Evolutionary conservation across 805 yeast species (phyloP), one percentile per base, ranked within the genome.

Genomic region (Pichia insulana): DNA sequence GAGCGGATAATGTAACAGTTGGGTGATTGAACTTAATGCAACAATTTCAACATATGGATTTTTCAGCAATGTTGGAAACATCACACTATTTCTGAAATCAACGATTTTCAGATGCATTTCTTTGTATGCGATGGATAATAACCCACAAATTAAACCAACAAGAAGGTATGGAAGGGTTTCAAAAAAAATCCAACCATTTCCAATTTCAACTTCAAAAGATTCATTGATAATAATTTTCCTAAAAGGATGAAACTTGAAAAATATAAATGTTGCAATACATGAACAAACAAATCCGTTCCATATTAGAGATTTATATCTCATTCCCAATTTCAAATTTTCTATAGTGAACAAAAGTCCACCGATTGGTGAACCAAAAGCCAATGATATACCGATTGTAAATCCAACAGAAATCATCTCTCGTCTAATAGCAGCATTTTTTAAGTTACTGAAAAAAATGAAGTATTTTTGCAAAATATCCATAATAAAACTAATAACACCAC

Each of bases 261-360:
- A 57, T 0, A 82, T 68, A 2, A 82, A 72, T 12, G 82, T 80
- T 1, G 87, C 80, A 10, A 80, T 64, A 51, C 87, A 83, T 1
- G 95, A 80, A 51, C 86, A 77, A 3, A 84, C 81, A 60, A 86
- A 87, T 7, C 88, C 76, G 51, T 78, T 79, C 96, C 95, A 86
- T 78, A 86, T 74, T 46, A 80, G 69, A 46, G 70, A 73, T 22
- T 75, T 76, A 17, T 80, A 75, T 37, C 72, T 74, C 54, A 80
- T 76, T 53, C 73, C 83, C 28, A 78, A 73, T 3, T 81, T 76
- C 35, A 81, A 65, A 47, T 76, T 78, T 53, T 86, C 94, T 16
- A 83, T 58, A 4, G 83, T 80, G 58, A 85, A 87, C 27, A 86
- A 58, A 1, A 87, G 92, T 1, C 95, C 96, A 7, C 94, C 95